phyloP scores from a whole-genome alignment of 2,329 filamentous ascomycete genomes.

The Leptographium flavum region DNA sequence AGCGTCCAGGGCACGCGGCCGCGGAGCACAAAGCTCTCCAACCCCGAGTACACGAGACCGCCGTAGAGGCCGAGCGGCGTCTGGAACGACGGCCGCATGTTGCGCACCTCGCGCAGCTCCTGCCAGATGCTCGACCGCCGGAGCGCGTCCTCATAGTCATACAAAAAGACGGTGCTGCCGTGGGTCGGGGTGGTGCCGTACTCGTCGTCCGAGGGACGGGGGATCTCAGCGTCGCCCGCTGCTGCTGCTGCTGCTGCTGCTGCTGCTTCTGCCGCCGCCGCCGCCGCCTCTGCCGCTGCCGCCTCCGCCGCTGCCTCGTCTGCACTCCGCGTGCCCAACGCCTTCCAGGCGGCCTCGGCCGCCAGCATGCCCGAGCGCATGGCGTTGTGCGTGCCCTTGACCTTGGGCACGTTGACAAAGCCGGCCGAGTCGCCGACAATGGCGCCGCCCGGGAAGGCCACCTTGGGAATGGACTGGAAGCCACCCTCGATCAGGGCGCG shows the following conservation, averaged over 20 bases:
- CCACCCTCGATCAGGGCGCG: constrained; percentile 86
- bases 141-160: constrained; percentile 82
- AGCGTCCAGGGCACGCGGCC: constrained; percentile 86
- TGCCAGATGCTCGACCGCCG: constrained; percentile 83
- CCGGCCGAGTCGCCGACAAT: constrained; percentile 93
- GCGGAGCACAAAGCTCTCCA: constrained; percentile 79
- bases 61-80: constrained; percentile 75
- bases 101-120: constrained; percentile 87
- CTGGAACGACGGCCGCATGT: constrained; percentile 95
- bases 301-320: not conserved
- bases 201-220: no score
- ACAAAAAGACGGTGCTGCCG: constrained; percentile 62
- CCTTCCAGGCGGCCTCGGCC: constrained; percentile 76
- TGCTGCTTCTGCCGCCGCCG: not conserved
- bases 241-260: not conserved
- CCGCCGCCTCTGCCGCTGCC: not conserved
- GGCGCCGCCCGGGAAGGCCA: constrained; percentile 88
- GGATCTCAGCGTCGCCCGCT: not conserved
- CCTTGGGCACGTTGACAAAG: constrained; percentile 94
- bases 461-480: constrained; percentile 95
- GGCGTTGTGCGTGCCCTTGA: constrained; percentile 95
- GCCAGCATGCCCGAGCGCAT: constrained; percentile 97
- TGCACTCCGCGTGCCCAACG: constrained; percentile 40
- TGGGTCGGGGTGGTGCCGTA: not conserved
- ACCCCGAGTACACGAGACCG: constrained; percentile 79